Conservation (phyloP, 352 stramenopile species). For the Phytophthora meadii region DNA sequence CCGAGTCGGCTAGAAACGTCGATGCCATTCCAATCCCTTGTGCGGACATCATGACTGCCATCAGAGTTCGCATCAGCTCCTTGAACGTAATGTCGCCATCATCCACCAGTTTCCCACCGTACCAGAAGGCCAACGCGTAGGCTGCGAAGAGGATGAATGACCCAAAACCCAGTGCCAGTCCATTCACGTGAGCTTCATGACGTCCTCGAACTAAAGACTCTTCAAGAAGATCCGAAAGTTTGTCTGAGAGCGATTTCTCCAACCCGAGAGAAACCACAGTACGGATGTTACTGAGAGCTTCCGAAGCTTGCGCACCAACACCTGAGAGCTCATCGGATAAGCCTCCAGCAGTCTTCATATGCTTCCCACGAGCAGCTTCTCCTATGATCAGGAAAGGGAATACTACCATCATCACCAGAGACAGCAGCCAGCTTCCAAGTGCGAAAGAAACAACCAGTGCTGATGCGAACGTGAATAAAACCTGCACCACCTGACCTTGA, state of each 20-base stretch:
- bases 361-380: slow-evolving; percentile 32
- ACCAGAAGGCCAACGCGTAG: slow-evolving; percentile 70
- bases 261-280: slow-evolving; percentile 50
- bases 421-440: slow-evolving; percentile 2
- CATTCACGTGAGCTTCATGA: slow-evolving; percentile 43
- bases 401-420: slow-evolving; percentile 64
- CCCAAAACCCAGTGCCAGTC: slow-evolving; percentile 57
- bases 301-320: slow-evolving; percentile 48
- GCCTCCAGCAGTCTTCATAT: slow-evolving; percentile 37
- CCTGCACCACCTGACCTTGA: slow-evolving; percentile 49
- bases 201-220: slow-evolving; percentile 30
- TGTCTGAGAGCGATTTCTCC: slow-evolving; percentile 27
- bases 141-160: slow-evolving; percentile 31
- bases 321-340: slow-evolving; percentile 34
- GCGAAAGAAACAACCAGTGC: slow-evolving; percentile 67
- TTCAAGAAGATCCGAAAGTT: slow-evolving; percentile 33
- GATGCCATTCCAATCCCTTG: slow-evolving; percentile 35
- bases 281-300: slow-evolving; percentile 53
- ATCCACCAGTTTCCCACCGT: slow-evolving; percentile 53
- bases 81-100: slow-evolving; percentile 38
- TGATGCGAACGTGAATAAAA: slow-evolving; percentile 50
- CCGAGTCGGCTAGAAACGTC: slow-evolving; percentile 42
- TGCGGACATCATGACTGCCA: slow-evolving; percentile 54
- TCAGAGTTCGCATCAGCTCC: slow-evolving; percentile 46
- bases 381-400: slow-evolving; percentile 68